Conservation (phyloP, 805 yeast species). For the Candida coquimbonensis region DNA sequence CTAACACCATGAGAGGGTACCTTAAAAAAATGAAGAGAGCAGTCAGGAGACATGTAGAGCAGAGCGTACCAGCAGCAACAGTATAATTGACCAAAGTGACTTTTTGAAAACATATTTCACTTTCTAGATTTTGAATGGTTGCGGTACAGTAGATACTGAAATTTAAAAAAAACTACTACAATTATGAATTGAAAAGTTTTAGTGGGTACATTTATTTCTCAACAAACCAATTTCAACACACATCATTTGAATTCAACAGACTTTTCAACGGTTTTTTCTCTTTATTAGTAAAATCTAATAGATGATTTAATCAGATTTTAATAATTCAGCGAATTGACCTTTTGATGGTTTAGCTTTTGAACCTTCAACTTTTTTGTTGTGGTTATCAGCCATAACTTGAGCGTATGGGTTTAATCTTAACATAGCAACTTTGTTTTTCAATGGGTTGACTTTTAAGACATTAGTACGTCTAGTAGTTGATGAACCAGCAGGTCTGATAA, state of each 20-base stretch:
- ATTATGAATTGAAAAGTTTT: no score
- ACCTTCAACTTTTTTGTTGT: constrained; percentile 68
- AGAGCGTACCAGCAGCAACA: no score
- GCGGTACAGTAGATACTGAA: no score
- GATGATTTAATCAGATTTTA: constrained; percentile 48
- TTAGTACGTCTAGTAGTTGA: constrained; percentile 87
- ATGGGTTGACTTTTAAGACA: constrained; percentile 98
- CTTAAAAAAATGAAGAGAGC: no score
- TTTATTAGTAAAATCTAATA: not conserved
- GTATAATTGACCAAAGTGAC: no score
- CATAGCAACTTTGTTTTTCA: constrained; percentile 97
- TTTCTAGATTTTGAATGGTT: no score
- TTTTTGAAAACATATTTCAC: no score
- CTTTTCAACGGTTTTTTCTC: not conserved
- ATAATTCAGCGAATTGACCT: constrained; percentile 61
- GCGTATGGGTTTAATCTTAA: constrained; percentile 99
- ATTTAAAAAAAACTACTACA: no score
- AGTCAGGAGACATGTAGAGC: no score
- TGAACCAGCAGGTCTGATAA: constrained; percentile 93
- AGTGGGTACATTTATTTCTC: no score
- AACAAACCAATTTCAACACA: no score
- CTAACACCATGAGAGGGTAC: no score
- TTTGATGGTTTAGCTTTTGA: constrained; percentile 59
- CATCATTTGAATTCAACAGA: not conserved
- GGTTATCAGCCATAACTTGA: constrained; percentile 89